Evolutionary conservation across 495 filamentous ascomycete species (phyloP), one percentile per base, ranked within the genome.

Genomic region (Aspergillus sparsus): DNA sequence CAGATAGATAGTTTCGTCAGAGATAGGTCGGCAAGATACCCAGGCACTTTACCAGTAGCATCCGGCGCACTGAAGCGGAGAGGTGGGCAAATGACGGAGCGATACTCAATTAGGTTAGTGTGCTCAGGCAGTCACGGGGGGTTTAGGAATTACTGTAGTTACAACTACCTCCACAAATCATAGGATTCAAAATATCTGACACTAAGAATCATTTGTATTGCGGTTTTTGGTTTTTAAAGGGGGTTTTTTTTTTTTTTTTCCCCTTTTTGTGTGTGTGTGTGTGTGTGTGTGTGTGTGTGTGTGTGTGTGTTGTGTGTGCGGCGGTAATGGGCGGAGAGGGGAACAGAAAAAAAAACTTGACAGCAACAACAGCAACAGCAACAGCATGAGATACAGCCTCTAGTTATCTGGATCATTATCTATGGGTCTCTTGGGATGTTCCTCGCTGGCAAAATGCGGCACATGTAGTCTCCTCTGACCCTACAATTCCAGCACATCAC

Each of bases 91-190:
- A 55, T 63, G 53, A 56, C 49, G 56, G 49, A 39, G 50, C 62
- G 34, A 57, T 16, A 15, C 65, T 64, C 18, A 18, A 67, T 60
- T 1, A 13, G 64, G 72, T 68, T 77, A 77, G 74, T 64, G 71
- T 37, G 37, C 53, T 56, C 27, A 36, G 27, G 33, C 55, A 61
- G 69, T 76, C 74, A 77, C 72, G 71, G 71, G 71, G 66, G 56
- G 35, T 46, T 49, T 46, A 32, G 54, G 45, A 42, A n/a, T 62
- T 33, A 37, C 31, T 50, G 57, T 27, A 45, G 32, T 13, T 18
- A 42, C 15, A 8, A 15, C 42, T 46, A 13, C 7, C 39, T 42
- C 44, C 44, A 47, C 44, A 47, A 21, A 47, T 47, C 5, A 13
- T 42, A 11, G 39, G 12, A 42, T 42, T 42, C 44, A 47, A 47